These are phyloP conservation scores for Penicillium brevicompactum DNA, from an alignment of 2,329 filamentous ascomycete species.

Conservation along the genomic window DNA sequence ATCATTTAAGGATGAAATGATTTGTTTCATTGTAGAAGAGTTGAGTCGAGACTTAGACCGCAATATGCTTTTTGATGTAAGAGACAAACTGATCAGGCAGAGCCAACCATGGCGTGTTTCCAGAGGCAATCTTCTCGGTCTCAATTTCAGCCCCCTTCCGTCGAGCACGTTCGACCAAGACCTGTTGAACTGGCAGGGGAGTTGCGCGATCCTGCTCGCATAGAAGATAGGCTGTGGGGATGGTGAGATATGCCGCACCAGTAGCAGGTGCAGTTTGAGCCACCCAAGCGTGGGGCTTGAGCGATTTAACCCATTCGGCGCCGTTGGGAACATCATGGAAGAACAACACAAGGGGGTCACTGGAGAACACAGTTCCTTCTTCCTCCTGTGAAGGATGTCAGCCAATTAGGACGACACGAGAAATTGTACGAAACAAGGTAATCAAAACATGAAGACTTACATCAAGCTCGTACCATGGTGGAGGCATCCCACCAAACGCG, in stretches of 20 bases:
- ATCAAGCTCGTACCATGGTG: constrained; percentile 33
- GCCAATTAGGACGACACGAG: background rate
- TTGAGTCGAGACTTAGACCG: background rate
- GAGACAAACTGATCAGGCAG: constrained; percentile 20
- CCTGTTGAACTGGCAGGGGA: constrained; percentile 32
- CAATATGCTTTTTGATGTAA: constrained; percentile 23
- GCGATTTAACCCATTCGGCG: constrained; percentile 28
- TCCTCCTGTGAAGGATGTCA: constrained; percentile 13
- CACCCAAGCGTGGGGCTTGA: constrained; percentile 34
- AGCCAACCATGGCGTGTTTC: constrained; percentile 35
- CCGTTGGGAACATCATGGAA: constrained; percentile 37
- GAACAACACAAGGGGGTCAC: constrained; percentile 28
- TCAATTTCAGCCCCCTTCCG: constrained; percentile 29
- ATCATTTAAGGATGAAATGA: background rate
- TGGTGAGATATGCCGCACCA: constrained; percentile 26
- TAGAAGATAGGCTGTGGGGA: constrained; percentile 30
- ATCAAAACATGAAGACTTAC: constrained; percentile 16
- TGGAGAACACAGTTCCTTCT: constrained; percentile 28
- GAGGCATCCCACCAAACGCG: constrained; percentile 30
- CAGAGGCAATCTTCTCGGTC: constrained; percentile 31
- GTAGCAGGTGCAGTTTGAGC: constrained; percentile 32
- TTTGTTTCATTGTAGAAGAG: background rate
- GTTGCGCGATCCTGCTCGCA: constrained; percentile 35
- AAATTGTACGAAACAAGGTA: background rate
- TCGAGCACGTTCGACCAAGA: constrained; percentile 34